Conservation (phyloP, 192 early-diverging fungal genomes). For the Cladochytrium replicatum region DNA sequence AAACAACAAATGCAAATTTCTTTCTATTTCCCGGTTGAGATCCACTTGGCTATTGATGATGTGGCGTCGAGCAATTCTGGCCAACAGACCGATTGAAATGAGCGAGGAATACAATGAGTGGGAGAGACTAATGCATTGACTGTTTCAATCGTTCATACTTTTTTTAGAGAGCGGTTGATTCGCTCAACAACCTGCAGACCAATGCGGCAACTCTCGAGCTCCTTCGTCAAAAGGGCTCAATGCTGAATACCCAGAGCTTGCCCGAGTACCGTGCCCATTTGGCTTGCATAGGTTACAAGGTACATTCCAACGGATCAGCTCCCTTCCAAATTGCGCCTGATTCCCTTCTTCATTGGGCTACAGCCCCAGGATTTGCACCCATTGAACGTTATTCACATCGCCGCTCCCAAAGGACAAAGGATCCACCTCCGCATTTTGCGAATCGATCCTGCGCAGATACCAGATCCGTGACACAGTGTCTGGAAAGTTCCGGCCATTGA, state of each 20-base stretch:
- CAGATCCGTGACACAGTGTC: too few relatives aligned
- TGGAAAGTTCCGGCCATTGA: too few relatives aligned
- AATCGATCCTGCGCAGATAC: slow-evolving; percentile 58
- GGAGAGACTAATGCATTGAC: too few relatives aligned
- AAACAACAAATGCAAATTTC: too few relatives aligned
- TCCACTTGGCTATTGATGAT: too few relatives aligned
- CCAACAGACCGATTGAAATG: too few relatives aligned
- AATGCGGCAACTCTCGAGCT: slow-evolving; percentile 73
- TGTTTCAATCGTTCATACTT: too few relatives aligned
- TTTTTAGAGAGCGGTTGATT: slow-evolving; percentile 66
- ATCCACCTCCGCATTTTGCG: slow-evolving; percentile 68
- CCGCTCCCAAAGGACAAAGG: slow-evolving; percentile 89
- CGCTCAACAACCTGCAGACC: slow-evolving; percentile 77
- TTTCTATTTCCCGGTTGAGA: too few relatives aligned
- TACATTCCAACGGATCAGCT: too few relatives aligned
- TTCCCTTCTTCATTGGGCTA: too few relatives aligned
- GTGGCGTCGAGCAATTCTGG: too few relatives aligned
- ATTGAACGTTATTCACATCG: slow-evolving; percentile 69
- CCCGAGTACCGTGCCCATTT: slow-evolving; percentile 59
- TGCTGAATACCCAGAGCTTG: slow-evolving; percentile 47
- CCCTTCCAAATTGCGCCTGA: not conserved
- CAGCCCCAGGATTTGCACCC: slow-evolving; percentile 55
- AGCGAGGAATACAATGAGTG: too few relatives aligned
- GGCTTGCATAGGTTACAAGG: slow-evolving; percentile 62
- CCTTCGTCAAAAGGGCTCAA: slow-evolving; percentile 55